Evolutionary conservation across 805 yeast genomes (phyloP).

Genomic region (Wickerhamiella azymoides): DNA sequence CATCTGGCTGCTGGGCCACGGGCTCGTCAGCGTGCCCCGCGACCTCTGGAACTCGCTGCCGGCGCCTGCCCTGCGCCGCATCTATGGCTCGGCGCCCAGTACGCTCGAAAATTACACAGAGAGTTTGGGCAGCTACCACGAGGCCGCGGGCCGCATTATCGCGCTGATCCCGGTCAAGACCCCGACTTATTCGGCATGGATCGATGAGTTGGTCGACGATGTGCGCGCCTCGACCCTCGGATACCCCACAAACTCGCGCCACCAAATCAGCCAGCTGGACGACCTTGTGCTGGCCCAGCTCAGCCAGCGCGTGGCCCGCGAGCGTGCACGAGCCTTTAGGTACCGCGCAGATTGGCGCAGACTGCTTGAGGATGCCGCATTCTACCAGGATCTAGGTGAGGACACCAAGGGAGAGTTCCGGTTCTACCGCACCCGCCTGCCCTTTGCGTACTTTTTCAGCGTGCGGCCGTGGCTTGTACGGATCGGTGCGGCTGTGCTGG

Average conservation of each 20-base stretch:
- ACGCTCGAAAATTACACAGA: slow-evolving; percentile 51
- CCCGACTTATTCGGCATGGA: slow-evolving; percentile 47
- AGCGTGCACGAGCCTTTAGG: slow-evolving; percentile 39
- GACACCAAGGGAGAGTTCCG: slow-evolving; percentile 21
- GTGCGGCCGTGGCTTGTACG: slow-evolving; percentile 35
- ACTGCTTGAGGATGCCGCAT: slow-evolving; percentile 35
- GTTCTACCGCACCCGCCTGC: slow-evolving; percentile 17
- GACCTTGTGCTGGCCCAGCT: slow-evolving; percentile 37
- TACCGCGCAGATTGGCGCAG: slow-evolving; percentile 43
- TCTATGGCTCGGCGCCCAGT: slow-evolving; percentile 43
- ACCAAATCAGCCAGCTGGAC: slow-evolving; percentile 19
- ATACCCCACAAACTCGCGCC: background rate
- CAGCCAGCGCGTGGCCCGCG: slow-evolving; percentile 37
- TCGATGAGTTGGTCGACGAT: slow-evolving; percentile 40
- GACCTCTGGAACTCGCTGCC: slow-evolving; percentile 27
- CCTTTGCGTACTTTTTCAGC: slow-evolving; percentile 30
- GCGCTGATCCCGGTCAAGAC: slow-evolving; percentile 36
- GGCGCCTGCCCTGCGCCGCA: slow-evolving; percentile 25
- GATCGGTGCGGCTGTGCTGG: slow-evolving; percentile 31
- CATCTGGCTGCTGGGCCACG: slow-evolving; percentile 77
- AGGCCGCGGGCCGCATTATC: slow-evolving; percentile 44
- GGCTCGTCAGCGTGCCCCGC: slow-evolving; percentile 55
- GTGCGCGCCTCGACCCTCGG: slow-evolving; percentile 15
- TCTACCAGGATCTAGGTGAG: slow-evolving; percentile 46
- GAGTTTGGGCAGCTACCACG: slow-evolving; percentile 45